Evolutionary conservation across 768 basidiomycete genomes (phyloP).

Genomic region (Boletus rex-veris): DNA sequence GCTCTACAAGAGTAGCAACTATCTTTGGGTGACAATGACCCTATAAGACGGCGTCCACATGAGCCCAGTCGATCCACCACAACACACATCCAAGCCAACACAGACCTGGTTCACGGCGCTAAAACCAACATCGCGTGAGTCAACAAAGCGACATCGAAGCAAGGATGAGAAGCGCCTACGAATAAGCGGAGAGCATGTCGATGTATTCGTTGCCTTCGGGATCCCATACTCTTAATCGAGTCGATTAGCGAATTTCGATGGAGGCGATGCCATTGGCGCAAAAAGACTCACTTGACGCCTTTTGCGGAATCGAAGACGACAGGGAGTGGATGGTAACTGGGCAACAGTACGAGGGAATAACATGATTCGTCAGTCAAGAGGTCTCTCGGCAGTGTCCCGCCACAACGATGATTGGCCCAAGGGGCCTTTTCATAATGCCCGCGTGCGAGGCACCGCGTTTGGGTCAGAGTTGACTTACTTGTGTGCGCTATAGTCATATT

Average conservation of each 20-base stretch:
- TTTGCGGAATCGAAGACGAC: constrained; percentile 89
- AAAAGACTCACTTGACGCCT: constrained; percentile 79
- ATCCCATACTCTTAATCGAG: constrained; percentile 70
- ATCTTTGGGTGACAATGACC: constrained; percentile 93
- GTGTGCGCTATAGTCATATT: constrained; percentile 82
- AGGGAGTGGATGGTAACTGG: constrained; percentile 93
- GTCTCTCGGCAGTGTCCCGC: constrained; percentile 4
- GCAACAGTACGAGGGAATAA: constrained; percentile 39
- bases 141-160: neutral
- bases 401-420: constrained; percentile 17
- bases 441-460: constrained; percentile 18
- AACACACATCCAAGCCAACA: constrained; percentile 13
- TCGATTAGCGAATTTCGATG: neutral
- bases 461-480: constrained; percentile 57
- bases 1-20: constrained; percentile 73
- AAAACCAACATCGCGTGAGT: constrained; percentile 5
- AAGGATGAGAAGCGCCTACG: constrained; percentile 48
- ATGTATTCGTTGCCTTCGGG: constrained; percentile 95
- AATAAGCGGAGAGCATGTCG: constrained; percentile 97
- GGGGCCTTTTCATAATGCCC: constrained; percentile 13
- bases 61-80: constrained; percentile 9
- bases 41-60: constrained; percentile 30
- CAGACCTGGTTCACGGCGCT: constrained; percentile 86
- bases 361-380: constrained; percentile 31
- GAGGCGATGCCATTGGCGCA: constrained; percentile 22